Evolutionary conservation across 345 rosid genomes (phyloP), one percentile per base, ranked within the genome.

Genomic region (Rubroshorea leprosula): DNA sequence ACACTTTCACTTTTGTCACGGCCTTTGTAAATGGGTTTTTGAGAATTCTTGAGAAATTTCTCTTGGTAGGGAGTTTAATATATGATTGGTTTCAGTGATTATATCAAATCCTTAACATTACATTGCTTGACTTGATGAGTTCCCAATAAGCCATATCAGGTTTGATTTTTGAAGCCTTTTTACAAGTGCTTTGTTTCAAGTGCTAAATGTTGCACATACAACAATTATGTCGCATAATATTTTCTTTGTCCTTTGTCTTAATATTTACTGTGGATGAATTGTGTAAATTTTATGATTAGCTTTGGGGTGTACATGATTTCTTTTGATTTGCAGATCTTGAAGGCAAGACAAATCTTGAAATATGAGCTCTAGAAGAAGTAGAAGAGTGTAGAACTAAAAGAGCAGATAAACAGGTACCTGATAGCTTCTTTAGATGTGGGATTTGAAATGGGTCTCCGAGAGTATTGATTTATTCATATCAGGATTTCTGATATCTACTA

Each of bases 371-470:
- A 54, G 99, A 94, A 75, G 85, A 83, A 43, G 89, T 90, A 46
- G 97, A 94, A 72, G 96, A 87, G 72, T 80, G 90, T 72, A 82
- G 97, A 74, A 87, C 74, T 25, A 80, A 81, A 81, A 82, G 99
- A 74, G 99, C 99, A 24, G 97, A 94, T 74, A 78, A 80, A 59
- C 97, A 94, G 97, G 99, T 94, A 55, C 47, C 21, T 58, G 19
- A 23, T 53, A 26, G 49, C 46, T n/a, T n/a, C n/a, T 27, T 60
- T 43, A 45, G 29, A 18, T 44, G 46, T 45, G 26, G 44, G 43
- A 44, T 14, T 45, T 52, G 26, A 41, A n/a, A 18, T 50, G 27
- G 14, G 16, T 21, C 57, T 15, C 6, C 3, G 9, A 41, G 6
- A 25, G 13, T 62, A 17, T 18, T 25, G 6, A 9, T 62, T 13